Percentiles rank a stretch among this genome's conserved stretches.
Evolutionary conservation across 306 rosid species (phyloP).

Genomic region (Corylus heterophylla): DNA sequence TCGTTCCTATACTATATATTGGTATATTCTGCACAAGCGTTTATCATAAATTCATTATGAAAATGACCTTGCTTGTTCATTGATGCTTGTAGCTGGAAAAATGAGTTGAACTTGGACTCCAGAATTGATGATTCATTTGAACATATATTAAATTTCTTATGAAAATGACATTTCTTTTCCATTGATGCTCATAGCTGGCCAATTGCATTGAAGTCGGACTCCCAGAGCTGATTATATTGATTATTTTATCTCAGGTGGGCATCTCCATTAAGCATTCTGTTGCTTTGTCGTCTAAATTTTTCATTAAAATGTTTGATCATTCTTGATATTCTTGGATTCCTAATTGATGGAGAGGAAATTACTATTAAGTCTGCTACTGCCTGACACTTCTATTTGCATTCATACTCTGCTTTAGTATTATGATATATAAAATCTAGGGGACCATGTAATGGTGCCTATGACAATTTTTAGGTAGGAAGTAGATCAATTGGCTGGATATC

Average conservation of each 20-base stretch:
- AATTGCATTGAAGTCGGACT: constrained; percentile 91
- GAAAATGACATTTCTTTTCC: not conserved
- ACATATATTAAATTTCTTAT: not conserved
- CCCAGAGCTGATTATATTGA: constrained; percentile 66
- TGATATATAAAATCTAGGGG: not conserved
- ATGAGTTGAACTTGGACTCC: constrained; percentile 92
- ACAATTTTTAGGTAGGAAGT: not conserved
- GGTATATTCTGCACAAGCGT: too few relatives aligned
- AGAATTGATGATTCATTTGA: constrained; percentile 43
- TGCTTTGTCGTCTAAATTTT: not conserved
- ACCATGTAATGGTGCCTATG: not conserved
- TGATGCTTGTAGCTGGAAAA: constrained; percentile 62
- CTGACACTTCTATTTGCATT: constrained; percentile 15
- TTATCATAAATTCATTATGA: not conserved
- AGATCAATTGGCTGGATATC: not conserved
- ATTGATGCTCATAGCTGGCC: constrained; percentile 62
- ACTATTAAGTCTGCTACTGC: not conserved
- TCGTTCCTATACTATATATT: not conserved
- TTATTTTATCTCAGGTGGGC: constrained; percentile 72
- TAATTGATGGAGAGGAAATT: constrained; percentile 3
- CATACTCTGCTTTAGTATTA: constrained; percentile 1
- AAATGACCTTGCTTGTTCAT: not conserved
- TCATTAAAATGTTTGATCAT: constrained; percentile 14
- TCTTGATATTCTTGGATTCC: constrained; percentile 5
- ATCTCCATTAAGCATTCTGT: constrained; percentile 17